These are phyloP conservation scores for Trichoderma gracile DNA, from an alignment of 2,329 filamentous ascomycete genomes.

Conservation along the genomic window DNA sequence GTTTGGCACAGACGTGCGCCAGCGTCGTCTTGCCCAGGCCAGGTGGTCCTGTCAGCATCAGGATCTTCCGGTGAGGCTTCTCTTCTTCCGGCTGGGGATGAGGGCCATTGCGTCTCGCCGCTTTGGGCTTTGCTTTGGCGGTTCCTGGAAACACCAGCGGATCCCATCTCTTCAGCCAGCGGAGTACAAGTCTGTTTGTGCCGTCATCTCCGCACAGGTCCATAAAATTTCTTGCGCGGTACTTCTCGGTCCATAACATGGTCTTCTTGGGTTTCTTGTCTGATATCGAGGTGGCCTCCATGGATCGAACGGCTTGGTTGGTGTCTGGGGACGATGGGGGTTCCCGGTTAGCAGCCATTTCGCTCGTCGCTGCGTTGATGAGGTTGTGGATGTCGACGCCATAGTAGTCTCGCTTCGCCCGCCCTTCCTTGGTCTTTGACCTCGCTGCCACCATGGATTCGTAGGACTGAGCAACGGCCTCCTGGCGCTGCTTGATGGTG, in stretches of 20 bases:
- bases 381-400: slow-evolving; percentile 88
- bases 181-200: slow-evolving; percentile 84
- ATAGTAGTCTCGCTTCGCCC: slow-evolving; percentile 78
- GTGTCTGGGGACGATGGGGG: slow-evolving; percentile 21
- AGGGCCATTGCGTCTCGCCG: slow-evolving; percentile 44
- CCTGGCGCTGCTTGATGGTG: slow-evolving; percentile 56
- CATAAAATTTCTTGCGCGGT: slow-evolving; percentile 86
- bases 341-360: slow-evolving; percentile 48
- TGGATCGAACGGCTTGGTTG: slow-evolving; percentile 44
- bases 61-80: slow-evolving; percentile 78
- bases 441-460: slow-evolving; percentile 68
- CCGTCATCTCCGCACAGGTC: slow-evolving; percentile 93
- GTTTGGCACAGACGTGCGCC: slow-evolving; percentile 90
- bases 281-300: slow-evolving; percentile 39
- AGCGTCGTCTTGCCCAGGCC: slow-evolving; percentile 95
- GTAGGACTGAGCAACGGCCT: slow-evolving; percentile 54
- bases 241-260: slow-evolving; percentile 94
- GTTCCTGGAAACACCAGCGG: slow-evolving; percentile 83
- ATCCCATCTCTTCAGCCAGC: slow-evolving; percentile 96
- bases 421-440: slow-evolving; percentile 65
- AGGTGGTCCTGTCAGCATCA: slow-evolving; percentile 87
- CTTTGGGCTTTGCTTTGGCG: slow-evolving; percentile 57
- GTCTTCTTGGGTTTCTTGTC: slow-evolving; percentile 50
- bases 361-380: slow-evolving; percentile 68
- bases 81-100: slow-evolving; percentile 61